Percentiles rank a stretch among this genome's conserved stretches.
phyloP scores from a whole-genome alignment of 495 filamentous ascomycete genomes.

The Trypethelium eluteriae region DNA sequence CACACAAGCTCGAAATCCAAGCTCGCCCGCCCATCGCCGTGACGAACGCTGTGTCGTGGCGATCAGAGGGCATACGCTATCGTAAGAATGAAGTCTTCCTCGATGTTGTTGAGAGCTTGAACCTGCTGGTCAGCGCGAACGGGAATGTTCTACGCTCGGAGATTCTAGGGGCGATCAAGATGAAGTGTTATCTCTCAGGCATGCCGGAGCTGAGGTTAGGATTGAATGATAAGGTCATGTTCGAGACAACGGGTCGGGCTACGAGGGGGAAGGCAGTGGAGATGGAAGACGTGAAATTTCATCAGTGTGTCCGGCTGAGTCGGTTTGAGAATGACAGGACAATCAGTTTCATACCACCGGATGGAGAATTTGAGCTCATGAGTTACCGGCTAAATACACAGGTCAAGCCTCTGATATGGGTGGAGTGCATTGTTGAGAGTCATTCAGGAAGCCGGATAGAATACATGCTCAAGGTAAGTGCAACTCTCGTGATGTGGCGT shows the following conservation, averaged over 20 bases:
- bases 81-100: conserved; percentile 99
- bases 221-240: conserved; percentile 99
- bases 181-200: conserved; percentile 98
- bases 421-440: conserved; percentile 92
- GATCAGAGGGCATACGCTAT: conserved; percentile 95
- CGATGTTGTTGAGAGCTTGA: conserved; percentile 94
- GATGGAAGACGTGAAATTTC: conserved; percentile 99
- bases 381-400: conserved; percentile 98
- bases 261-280: conserved; percentile 96
- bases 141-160: conserved; percentile 96
- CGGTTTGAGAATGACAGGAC: conserved; percentile 98
- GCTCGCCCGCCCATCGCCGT: conserved; percentile 99
- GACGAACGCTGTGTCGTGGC: conserved; percentile 96
- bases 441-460: conserved; percentile 93
- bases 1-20: conserved; percentile 95
- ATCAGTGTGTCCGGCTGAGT: conserved; percentile 93
- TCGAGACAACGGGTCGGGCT: conserved; percentile 92
- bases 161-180: conserved; percentile 94
- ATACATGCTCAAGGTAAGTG: conserved; percentile 84
- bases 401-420: conserved; percentile 98
- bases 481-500: background rate
- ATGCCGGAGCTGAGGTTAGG: conserved; percentile 97
- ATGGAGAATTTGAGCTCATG: conserved; percentile 99
- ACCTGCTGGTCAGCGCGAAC: conserved; percentile 87
- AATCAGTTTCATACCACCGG: conserved; percentile 97